Evolutionary conservation across 2,329 filamentous ascomycete genomes (phyloP).

Genomic region (Albifimbria verrucaria): DNA sequence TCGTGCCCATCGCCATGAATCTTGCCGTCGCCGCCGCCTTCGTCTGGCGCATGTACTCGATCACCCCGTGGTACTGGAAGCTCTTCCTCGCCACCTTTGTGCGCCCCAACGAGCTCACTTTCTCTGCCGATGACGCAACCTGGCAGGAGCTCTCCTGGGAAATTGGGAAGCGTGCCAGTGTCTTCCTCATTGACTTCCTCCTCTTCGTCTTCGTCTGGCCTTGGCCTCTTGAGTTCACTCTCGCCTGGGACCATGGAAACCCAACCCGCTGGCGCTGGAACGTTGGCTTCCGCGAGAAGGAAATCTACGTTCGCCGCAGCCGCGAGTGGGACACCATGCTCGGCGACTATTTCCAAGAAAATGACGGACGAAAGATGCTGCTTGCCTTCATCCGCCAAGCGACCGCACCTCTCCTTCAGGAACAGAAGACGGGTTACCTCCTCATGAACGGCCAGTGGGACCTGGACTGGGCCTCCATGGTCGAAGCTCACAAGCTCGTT

Average conservation of each 20-base stretch:
- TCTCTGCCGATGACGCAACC: conserved; percentile 54
- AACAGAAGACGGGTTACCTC: conserved; percentile 81
- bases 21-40: conserved; percentile 62
- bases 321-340: conserved; percentile 66
- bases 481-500: conserved; percentile 66
- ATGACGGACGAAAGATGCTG: conserved; percentile 54
- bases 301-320: conserved; percentile 79
- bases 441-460: conserved; percentile 85
- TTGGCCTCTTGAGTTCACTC: conserved; percentile 71
- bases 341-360: conserved; percentile 49
- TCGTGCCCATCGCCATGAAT: conserved; percentile 77
- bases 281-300: conserved; percentile 73
- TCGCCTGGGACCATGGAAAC: conserved; percentile 53
- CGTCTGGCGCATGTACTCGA: conserved; percentile 63
- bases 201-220: conserved; percentile 66
- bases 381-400: conserved; percentile 63
- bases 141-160: conserved; percentile 56
- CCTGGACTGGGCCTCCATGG: conserved; percentile 80
- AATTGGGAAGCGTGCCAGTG: conserved; percentile 56
- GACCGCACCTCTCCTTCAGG: conserved; percentile 62
- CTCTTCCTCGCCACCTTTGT: conserved; percentile 65
- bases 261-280: conserved; percentile 71
- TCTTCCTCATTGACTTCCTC: conserved; percentile 71
- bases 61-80: conserved; percentile 69
- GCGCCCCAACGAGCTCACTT: conserved; percentile 61